A percentile compares a stretch with the other conserved stretches of the same genome.
Conservation (phyloP, 2,329 filamentous ascomycete genomes). For the Hypoxylon sp. region DNA sequence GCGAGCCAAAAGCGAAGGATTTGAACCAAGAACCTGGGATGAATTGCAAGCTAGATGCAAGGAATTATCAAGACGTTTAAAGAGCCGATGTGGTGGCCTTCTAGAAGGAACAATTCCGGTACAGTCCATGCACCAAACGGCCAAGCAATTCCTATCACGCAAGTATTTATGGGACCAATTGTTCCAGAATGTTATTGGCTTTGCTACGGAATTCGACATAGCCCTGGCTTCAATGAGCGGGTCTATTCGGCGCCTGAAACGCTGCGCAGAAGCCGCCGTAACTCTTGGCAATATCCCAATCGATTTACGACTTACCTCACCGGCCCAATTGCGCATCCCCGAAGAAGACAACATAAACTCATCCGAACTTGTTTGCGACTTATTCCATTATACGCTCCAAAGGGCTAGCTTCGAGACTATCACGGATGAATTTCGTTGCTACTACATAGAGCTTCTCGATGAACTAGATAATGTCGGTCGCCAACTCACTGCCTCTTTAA, state of each 20-base stretch:
- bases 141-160: neutral
- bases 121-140: slow-evolving; percentile 1
- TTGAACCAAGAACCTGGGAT: neutral
- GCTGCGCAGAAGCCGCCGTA: neutral
- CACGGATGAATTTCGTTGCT: neutral
- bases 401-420: neutral
- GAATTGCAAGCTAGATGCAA: neutral
- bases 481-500: neutral
- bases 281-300: neutral
- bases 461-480: neutral
- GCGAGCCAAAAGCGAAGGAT: neutral
- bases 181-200: neutral
- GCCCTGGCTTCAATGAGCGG: neutral
- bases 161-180: neutral
- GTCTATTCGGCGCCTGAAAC: neutral
- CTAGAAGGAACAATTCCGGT: neutral
- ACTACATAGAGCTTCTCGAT: neutral
- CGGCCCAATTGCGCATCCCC: too few species aligned
- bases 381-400: neutral
- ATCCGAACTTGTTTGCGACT: neutral
- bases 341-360: too few species aligned
- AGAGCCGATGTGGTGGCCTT: neutral
- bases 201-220: neutral
- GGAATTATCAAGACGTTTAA: neutral
- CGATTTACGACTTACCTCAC: too few species aligned